Evolutionary conservation across 495 filamentous ascomycete genomes (phyloP), one percentile per base, ranked within the genome.

Genomic region (Arthonia radiata): DNA sequence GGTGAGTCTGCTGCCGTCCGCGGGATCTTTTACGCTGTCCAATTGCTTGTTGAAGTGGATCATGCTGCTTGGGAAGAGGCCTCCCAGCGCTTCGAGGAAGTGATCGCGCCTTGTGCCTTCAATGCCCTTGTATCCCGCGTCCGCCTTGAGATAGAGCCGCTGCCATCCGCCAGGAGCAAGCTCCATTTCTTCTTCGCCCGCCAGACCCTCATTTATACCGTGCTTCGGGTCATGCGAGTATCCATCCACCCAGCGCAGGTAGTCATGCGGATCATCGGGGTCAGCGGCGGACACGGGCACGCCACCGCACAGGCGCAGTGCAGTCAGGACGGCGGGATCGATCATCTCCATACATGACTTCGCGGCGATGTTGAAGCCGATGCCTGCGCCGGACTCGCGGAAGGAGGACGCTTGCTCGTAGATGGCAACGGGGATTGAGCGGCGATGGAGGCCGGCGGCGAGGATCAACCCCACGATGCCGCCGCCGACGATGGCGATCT

Each of bases 381-480:
- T 19, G 3, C 33, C 42, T 6, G 39, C 42, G 4, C 42, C 30
- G 11, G 33, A 21, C 11, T 45, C 42, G 7, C 19, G 27, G 3
- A 18, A 42, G 15, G n/a, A 24, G 8, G 15, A 4, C 3, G 42
- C 31, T 22, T 26, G 31, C 32, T 42, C 40, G 23, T 38, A 43
- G 8, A 43, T 27, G 7, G 5, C 31, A 3, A 30, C 34, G 11
- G 30, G 17, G 17, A 41, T 38, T 6, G 23, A 11, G 11, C 7
- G 11, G 6, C 7, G 23, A 2, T 30, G 38, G 4, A 43, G 31
- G 13, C 35, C 40, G 17, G 38, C 5, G 6, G 40, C 40, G 16
- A 29, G 27, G 12, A 36, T 25, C 11, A 41, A 18, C 16, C 40
- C 40, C 13, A 34, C 30, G 26, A 43, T 39, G 25, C 40, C 40